A percentile compares a stretch with the other conserved stretches of the same genome.
phyloP scores from a whole-genome alignment of 2,329 filamentous ascomycete genomes.

The Beauveria sp. region DNA sequence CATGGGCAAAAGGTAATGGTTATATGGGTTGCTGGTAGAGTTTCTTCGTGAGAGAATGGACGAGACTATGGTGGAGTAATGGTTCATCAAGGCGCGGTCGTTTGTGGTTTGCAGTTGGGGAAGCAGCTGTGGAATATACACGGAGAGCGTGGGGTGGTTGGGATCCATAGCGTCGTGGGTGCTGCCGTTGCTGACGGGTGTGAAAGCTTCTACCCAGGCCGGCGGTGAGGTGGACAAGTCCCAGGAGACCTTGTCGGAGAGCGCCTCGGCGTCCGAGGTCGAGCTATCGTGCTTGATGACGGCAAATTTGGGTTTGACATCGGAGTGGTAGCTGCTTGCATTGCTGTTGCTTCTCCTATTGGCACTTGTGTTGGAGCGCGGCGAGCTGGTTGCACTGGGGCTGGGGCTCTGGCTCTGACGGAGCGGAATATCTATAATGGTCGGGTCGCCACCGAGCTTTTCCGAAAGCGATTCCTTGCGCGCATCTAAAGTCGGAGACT shows the following conservation, averaged over 20 bases:
- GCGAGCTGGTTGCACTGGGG: constrained; percentile 1
- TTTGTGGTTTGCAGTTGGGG: constrained; percentile 22
- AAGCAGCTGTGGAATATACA: constrained; percentile 23
- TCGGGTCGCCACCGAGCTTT: neutral
- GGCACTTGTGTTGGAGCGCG: constrained; percentile 13
- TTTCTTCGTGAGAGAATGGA: constrained; percentile 25
- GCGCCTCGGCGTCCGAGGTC: constrained; percentile 11
- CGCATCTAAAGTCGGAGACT: neutral
- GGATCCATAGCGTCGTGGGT: constrained; percentile 17
- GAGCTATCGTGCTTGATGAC: constrained; percentile 1
- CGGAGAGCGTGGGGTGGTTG: constrained; percentile 17
- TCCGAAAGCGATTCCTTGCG: neutral
- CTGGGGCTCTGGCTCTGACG: constrained; percentile 17
- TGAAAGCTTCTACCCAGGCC: constrained; percentile 19
- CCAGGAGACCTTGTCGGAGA: constrained; percentile 19
- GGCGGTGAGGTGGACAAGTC: constrained; percentile 16
- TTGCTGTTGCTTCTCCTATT: constrained; percentile 14
- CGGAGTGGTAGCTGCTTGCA: constrained; percentile 12
- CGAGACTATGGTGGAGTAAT: constrained; percentile 27
- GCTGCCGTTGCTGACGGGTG: constrained; percentile 19
- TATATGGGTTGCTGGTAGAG: constrained; percentile 24
- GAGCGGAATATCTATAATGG: constrained; percentile 17
- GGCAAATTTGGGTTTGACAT: neutral
- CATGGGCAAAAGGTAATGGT: constrained; percentile 25
- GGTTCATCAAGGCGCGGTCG: constrained; percentile 27